Base-by-base conservation (phyloP, 352 stramenopile species). In the Globisporangium yorkense region DNA sequence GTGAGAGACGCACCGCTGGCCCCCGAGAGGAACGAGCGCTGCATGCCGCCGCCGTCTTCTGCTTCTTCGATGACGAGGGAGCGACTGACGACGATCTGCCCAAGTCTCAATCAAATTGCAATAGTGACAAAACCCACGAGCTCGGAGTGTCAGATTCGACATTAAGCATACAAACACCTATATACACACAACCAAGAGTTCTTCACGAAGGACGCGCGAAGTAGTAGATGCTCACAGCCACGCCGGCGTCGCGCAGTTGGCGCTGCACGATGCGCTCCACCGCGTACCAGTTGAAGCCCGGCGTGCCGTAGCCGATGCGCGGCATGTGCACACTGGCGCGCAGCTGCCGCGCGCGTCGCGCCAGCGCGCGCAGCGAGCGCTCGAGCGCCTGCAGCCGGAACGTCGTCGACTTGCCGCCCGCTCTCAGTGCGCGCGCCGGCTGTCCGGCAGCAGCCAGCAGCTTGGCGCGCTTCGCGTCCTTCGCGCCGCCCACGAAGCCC, bases 201-300 rank as follows among this genome's bases (percentile, higher is more conserved):
- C 27, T 15, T 39, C 24, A 18, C 9, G 27, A 40, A 0, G 13
- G 9, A 8, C 35, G 54, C 18, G 69, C 74, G 56, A 76, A 89
- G 65, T 92, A 89, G 77, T 89, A 92, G 52, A 92, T 86, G 52
- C 61, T 85, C 55, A 72, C 68, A 33, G 72, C 41, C 27, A 88
- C 68, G 8, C 75, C 75, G 15, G 59, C 56, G 52, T 88, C 79
- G 18, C 75, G 69, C 61, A 92, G 59, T 37, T 82, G 72, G 7
- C 81, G 77, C 52, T 81, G 77, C 56, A 89, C 63, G 41, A 92
- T 67, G 45, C 82, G 82, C 70, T 89, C 82, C 35, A 89, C 82
- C 10, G 79, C 77, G 63, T 92, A 92, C 82, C 82, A 92, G 56
- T 92, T 92, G 68, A 89, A 92, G 45, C 74, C 65, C 2, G 82